Conservation (phyloP, 495 filamentous ascomycete species). For the Neurospora sp. region DNA sequence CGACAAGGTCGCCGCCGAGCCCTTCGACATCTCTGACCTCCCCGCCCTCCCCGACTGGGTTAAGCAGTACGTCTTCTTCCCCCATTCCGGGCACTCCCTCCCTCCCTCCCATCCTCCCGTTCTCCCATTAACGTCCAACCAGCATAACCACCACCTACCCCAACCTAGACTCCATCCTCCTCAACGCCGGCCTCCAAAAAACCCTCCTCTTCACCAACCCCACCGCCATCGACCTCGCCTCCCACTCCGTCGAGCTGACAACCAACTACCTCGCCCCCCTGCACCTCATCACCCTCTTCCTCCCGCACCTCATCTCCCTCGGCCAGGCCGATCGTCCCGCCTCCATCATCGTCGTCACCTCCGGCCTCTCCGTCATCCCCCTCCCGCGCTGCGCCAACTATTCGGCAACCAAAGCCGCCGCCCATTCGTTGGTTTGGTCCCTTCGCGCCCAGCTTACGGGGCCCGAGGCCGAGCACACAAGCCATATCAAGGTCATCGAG, state of each 20-base stretch:
- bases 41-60: slow-evolving; percentile 48
- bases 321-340: too few relatives aligned
- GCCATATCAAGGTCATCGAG: slow-evolving; percentile 48
- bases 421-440: slow-evolving; percentile 45
- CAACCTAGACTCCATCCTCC: slow-evolving; percentile 43
- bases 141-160: slow-evolving; percentile 49
- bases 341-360: slow-evolving; percentile 40
- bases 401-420: slow-evolving; percentile 49
- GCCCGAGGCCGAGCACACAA: slow-evolving; percentile 1
- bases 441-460: slow-evolving; percentile 48
- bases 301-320: slow-evolving; percentile 47
- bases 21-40: slow-evolving; percentile 56
- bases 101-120: neutral
- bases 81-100: neutral
- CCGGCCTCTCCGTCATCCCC: slow-evolving; percentile 46
- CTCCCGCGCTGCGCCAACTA: slow-evolving; percentile 42
- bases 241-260: slow-evolving; percentile 44
- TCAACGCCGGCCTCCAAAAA: slow-evolving; percentile 51
- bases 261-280: slow-evolving; percentile 62
- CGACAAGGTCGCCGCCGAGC: slow-evolving; percentile 39
- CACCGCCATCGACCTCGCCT: slow-evolving; percentile 41
- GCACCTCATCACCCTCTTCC: slow-evolving; percentile 49
- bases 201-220: slow-evolving; percentile 53
- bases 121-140: neutral
- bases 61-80: slow-evolving; percentile 27